phyloP scores from a whole-genome alignment of 192 early-diverging fungal species.

The Rhizoclosmatium sp. region DNA sequence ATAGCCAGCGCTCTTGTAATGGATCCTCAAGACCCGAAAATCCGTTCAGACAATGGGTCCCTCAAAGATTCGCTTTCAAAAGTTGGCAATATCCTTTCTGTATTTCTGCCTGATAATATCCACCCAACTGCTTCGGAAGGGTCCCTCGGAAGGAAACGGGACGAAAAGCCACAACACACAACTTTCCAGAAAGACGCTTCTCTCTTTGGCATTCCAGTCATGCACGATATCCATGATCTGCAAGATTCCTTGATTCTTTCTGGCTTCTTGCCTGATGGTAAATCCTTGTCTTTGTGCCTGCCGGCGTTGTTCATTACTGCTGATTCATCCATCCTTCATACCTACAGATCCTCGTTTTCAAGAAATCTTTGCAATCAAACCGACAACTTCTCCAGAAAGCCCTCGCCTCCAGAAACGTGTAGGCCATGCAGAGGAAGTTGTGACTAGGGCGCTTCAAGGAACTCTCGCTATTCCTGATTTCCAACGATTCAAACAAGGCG shows the following conservation, averaged over 20 bases:
- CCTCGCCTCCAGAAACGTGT: neutral
- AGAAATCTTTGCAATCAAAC: neutral
- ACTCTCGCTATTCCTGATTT: conserved; percentile 39
- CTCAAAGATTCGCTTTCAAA: too few species aligned
- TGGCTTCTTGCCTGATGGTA: neutral
- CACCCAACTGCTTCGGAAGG: too few species aligned
- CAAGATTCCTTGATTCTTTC: neutral
- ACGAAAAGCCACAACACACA: too few species aligned
- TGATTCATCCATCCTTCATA: neutral
- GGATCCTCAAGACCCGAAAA: too few species aligned
- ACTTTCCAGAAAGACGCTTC: too few species aligned
- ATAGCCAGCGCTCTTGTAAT: too few species aligned
- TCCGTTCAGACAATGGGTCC: too few species aligned
- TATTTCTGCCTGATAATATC: too few species aligned
- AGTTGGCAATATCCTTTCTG: too few species aligned
- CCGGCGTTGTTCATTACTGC: neutral
- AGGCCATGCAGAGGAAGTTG: conserved; percentile 10
- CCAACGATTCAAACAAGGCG: neutral
- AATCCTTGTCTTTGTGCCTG: too few species aligned
- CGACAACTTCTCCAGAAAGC: neutral
- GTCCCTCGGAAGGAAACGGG: too few species aligned
- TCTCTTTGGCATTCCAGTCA: neutral
- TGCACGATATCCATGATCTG: neutral
- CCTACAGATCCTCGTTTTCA: conserved; percentile 1
- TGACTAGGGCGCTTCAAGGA: conserved; percentile 8